A percentile compares a stretch with the other conserved stretches of the same genome.
These are phyloP conservation scores for Ceratocystis ficicola DNA, from an alignment of 2,329 filamentous ascomycete species.

Conservation along the genomic window DNA sequence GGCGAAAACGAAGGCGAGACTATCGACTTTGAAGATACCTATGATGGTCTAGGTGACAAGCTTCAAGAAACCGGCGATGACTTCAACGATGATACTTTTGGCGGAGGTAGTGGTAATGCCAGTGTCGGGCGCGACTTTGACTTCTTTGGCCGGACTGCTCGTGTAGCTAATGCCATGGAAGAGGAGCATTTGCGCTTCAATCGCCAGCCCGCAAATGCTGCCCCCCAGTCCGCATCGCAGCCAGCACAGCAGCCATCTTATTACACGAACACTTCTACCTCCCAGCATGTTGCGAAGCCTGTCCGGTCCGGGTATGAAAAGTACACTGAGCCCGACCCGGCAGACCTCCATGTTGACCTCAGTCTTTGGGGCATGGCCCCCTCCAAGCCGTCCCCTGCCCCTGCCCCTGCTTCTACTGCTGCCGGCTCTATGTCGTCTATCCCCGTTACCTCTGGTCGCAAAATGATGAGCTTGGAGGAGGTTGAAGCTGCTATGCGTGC, in stretches of 20 bases:
- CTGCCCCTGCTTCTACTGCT: constrained; percentile 26
- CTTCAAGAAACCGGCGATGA: constrained; percentile 86
- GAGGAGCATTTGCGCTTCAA: constrained; percentile 81
- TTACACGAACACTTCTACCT: constrained; percentile 20
- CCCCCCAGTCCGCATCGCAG: constrained; percentile 28
- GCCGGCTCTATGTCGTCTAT: constrained; percentile 1
- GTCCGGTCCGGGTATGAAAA: constrained; percentile 79
- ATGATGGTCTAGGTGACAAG: constrained; percentile 83
- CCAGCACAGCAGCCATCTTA: constrained; percentile 30
- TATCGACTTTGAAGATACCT: constrained; percentile 87
- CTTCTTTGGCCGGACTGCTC: constrained; percentile 86
- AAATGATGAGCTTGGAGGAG: constrained; percentile 92
- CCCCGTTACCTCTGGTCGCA: constrained; percentile 39
- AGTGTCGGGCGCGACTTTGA: constrained; percentile 86
- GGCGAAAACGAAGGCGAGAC: constrained; percentile 47
- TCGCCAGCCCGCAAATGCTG: constrained; percentile 44
- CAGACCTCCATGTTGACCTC: constrained; percentile 83
- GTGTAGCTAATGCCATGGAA: constrained; percentile 72
- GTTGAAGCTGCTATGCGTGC: constrained; percentile 83
- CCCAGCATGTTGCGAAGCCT: constrained; percentile 39
- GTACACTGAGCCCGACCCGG: constrained; percentile 71
- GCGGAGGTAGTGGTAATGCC: constrained; percentile 35
- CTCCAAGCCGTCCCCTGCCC: constrained; percentile 32
- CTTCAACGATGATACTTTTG: constrained; percentile 96
- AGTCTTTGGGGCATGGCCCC: constrained; percentile 78